These are phyloP conservation scores for Calonectria multiphialidica DNA, from an alignment of 2,329 filamentous ascomycete species.

Conservation along the genomic window DNA sequence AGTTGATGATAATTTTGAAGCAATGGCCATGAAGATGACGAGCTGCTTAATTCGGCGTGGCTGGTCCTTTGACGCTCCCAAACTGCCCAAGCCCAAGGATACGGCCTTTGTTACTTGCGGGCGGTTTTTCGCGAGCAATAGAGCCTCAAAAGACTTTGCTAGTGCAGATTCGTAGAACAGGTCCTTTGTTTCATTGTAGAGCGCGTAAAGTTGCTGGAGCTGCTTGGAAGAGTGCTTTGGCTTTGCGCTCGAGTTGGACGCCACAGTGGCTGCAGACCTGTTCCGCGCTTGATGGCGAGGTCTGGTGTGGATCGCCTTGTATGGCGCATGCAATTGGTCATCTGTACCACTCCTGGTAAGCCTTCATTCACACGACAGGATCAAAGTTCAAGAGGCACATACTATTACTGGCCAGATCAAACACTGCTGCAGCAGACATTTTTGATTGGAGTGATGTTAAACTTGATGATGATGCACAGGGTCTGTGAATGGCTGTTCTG, in stretches of 20 bases:
- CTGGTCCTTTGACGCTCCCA: constrained; percentile 37
- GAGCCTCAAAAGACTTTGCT: constrained; percentile 31
- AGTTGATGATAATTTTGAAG: constrained; percentile 20
- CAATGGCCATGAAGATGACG: constrained; percentile 35
- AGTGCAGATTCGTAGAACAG: constrained; percentile 29
- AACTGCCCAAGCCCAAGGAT: constrained; percentile 37
- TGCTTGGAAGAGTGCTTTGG: constrained; percentile 26
- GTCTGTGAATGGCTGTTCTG: background rate
- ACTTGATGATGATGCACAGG: background rate
- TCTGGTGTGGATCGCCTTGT: background rate
- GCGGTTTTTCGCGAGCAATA: constrained; percentile 32
- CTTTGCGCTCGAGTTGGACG: background rate
- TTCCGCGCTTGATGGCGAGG: background rate
- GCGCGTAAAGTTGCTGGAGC: constrained; percentile 26
- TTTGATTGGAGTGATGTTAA: background rate
- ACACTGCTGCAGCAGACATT: background rate
- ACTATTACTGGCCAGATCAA: background rate
- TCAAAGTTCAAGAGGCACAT: background rate
- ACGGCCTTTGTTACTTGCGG: constrained; percentile 33
- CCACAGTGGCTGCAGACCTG: background rate
- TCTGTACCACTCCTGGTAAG: background rate
- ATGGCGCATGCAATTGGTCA: background rate
- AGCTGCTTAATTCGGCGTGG: constrained; percentile 40
- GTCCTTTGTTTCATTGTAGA: constrained; percentile 31
- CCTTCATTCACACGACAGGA: background rate